Conservation (phyloP, 305 asterid species). For the Fraxinus albicans region DNA sequence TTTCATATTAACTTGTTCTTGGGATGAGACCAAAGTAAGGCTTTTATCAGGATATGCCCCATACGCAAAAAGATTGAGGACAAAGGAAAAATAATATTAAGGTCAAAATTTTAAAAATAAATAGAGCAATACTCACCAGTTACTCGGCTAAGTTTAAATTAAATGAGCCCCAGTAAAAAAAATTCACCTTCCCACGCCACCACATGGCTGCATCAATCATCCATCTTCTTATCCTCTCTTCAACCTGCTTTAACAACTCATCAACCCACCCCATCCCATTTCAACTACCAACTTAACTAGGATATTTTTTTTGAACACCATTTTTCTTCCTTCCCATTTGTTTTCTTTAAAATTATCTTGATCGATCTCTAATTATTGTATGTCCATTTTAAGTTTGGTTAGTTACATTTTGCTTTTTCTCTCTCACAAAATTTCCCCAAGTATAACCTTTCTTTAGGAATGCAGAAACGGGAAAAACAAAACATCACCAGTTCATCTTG, state of each 20-base stretch:
- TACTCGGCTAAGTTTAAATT: neutral
- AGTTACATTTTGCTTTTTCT: neutral
- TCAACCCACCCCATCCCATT: neutral
- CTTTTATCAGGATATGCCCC: neutral
- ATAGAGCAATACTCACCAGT: neutral
- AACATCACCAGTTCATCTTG: neutral
- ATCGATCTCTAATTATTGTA: neutral
- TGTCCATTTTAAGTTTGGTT: neutral
- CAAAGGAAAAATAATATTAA: neutral
- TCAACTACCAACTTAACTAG: neutral
- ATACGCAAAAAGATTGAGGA: neutral
- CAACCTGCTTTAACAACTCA: neutral
- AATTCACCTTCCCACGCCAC: neutral
- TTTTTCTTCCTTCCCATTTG: neutral
- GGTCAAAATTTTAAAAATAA: neutral
- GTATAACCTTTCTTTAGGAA: neutral
- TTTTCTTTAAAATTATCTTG: neutral
- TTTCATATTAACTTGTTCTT: neutral
- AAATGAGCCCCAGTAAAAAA: neutral
- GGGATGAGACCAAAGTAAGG: neutral
- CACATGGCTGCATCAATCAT: neutral
- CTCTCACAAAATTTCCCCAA: neutral
- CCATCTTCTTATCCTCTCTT: neutral
- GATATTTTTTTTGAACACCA: neutral
- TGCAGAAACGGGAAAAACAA: neutral